A percentile compares a stretch with the other conserved stretches of the same genome.
phyloP scores from a whole-genome alignment of 352 stramenopile genomes.

The Globisporangium alternatum region DNA sequence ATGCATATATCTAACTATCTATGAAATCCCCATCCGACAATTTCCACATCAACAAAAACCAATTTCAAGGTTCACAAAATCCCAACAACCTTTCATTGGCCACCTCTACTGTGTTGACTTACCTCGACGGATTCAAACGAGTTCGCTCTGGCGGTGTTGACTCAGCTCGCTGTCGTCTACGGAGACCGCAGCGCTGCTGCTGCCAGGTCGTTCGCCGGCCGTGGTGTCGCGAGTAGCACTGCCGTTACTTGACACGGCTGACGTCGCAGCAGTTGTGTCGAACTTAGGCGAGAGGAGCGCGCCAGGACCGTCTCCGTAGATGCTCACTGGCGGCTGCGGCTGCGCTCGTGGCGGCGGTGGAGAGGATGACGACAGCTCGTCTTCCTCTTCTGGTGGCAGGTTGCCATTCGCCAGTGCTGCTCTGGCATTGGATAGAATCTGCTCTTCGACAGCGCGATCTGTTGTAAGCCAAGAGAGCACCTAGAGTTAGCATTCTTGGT shows the following conservation, averaged over 20 bases:
- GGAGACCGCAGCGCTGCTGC: neutral
- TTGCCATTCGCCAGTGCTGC: neutral
- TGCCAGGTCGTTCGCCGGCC: neutral
- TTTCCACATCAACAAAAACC: neutral
- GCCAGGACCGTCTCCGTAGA: conserved; percentile 13
- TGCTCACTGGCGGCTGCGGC: neutral
- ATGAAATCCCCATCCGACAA: conserved; percentile 1
- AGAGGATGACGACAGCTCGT: neutral
- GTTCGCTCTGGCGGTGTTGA: conserved; percentile 12
- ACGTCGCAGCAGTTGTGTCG: neutral
- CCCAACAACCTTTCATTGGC: neutral
- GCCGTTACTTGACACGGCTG: neutral
- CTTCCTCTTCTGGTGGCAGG: neutral
- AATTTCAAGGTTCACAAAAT: neutral
- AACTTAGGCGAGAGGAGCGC: conserved; percentile 6
- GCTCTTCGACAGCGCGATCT: conserved; percentile 9
- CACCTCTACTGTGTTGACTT: neutral
- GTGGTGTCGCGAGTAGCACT: neutral
- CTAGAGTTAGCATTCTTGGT: too few species aligned
- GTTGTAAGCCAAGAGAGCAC: neutral
- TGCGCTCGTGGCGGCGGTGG: neutral
- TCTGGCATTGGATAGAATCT: neutral
- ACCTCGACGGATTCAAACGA: neutral
- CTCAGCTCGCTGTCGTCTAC: conserved; percentile 4
- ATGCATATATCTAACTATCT: neutral